A percentile compares a stretch with the other conserved stretches of the same genome.
These are phyloP conservation scores for Dendrobium huoshanense DNA, from an alignment of 106 monocot species.

Conservation along the genomic window DNA sequence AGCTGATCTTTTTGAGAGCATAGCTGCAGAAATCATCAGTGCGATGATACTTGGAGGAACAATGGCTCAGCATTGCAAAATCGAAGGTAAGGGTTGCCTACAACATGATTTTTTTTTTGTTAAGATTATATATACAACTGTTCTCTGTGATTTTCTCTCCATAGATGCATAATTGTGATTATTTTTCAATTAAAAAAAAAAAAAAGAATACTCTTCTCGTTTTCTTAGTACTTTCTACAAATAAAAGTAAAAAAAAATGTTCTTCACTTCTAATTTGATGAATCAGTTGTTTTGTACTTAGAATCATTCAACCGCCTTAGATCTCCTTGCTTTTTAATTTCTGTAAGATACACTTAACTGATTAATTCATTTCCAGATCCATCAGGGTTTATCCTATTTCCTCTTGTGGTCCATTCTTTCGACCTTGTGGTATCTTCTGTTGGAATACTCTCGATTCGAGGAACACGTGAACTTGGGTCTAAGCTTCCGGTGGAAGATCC, in stretches of 20 bases:
- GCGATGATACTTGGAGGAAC: conserved; percentile 99
- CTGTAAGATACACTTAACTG: neutral
- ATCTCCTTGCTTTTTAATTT: neutral
- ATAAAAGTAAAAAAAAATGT: neutral
- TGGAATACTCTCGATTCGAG: conserved; percentile 89
- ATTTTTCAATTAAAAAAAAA: neutral
- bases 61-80: conserved; percentile 95
- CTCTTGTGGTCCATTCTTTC: conserved; percentile 96
- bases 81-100: conserved; percentile 58
- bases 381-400: conserved; percentile 91
- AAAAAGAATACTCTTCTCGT: neutral
- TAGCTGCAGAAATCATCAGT: conserved; percentile 99
- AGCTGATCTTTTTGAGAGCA: conserved; percentile 99
- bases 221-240: neutral
- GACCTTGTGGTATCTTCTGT: conserved; percentile 90
- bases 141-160: neutral
- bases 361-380: conserved; percentile 63
- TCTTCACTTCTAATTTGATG: neutral
- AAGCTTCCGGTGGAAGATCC: conserved; percentile 74
- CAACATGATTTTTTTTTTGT: neutral
- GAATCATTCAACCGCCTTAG: neutral
- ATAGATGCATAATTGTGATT: neutral
- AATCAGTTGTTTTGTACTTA: neutral
- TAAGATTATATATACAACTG: neutral
- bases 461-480: conserved; percentile 65